Evolutionary conservation across 192 early-diverging fungal species (phyloP), one percentile per base, ranked within the genome.

Genomic region (Umbelopsis sp.): DNA sequence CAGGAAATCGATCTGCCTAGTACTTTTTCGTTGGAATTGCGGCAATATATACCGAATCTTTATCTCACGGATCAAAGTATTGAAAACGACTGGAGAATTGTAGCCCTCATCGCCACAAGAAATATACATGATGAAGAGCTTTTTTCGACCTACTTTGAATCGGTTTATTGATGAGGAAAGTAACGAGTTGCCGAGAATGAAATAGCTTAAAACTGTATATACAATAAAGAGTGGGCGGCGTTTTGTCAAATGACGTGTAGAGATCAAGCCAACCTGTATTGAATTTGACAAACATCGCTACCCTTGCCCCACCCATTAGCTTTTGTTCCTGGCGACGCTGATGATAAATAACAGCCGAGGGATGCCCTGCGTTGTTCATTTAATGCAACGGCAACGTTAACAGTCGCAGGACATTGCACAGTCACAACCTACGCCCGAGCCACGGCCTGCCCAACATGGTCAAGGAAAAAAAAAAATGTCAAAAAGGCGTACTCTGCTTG

Each of bases 81-180:
- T 3, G 55, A 61, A 18, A 64, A 70, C 30, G 37, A 48, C 15
- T 47, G 74, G n/a, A 67, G 82, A 21, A 72, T 76, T 0, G 78
- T 84, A 1, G 75, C 74, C 0, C 48, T 84, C 0, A 71, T 84
- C 12, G 70, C 80, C 1, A 70, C 73, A 30, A 45, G 80, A 67
- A 49, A 68, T 0, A 66, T 84, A 10, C 22, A 53, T 25, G 67
- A 77, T 37, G 80, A 84, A 72, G 82, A 84, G 10, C 44, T 84
- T 0, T 84, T 81, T 47, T 84, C 82, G 4, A 81, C 80, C 9
- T 84, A 84, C 46, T 79, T 84, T 69, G 82, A 81, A 45, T 64
- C 22, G 27, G 49, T 73, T 49, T 68, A 69, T 23, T 69, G 51
- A 46, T 0, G 10, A n/a, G 23, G 9, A 49, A 51, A 51, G 22